These are phyloP conservation scores for Flaveria bidentis DNA, from an alignment of 129 eudicot genomes.

Conservation along the genomic window DNA sequence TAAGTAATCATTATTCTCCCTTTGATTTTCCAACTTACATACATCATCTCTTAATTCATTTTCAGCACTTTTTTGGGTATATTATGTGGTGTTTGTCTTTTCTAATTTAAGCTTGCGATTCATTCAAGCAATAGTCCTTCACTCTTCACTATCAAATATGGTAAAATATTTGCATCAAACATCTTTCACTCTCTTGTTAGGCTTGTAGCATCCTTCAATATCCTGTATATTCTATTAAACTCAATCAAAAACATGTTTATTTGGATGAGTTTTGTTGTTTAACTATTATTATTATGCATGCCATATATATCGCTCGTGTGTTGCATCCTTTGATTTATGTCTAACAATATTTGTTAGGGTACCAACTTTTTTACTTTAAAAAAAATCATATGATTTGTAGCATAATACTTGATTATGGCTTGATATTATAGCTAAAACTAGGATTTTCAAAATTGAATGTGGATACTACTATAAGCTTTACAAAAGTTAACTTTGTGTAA, in stretches of 20 bases:
- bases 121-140: conserved; percentile 67
- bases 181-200: conserved; percentile 32
- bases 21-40: conserved; percentile 32
- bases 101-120: conserved; percentile 52
- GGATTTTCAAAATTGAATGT: background rate
- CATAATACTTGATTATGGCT: background rate
- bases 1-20: conserved; percentile 63
- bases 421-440: background rate
- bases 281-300: background rate
- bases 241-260: background rate
- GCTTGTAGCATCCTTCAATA: conserved; percentile 7
- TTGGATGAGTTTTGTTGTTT: background rate
- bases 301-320: background rate
- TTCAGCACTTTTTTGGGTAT: conserved; percentile 28
- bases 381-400: no score
- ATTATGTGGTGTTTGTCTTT: background rate
- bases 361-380: no score
- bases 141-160: conserved; percentile 64
- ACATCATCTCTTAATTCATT: conserved; percentile 27
- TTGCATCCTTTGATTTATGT: background rate
- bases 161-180: conserved; percentile 71
- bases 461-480: background rate
- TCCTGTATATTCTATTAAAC: background rate
- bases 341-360: no score
- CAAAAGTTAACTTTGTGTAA: background rate